A percentile compares a stretch with the other conserved stretches of the same genome.
These are phyloP conservation scores for Diphasiastrum complanatum DNA, from an alignment of 83 land plant species.

Conservation along the genomic window DNA sequence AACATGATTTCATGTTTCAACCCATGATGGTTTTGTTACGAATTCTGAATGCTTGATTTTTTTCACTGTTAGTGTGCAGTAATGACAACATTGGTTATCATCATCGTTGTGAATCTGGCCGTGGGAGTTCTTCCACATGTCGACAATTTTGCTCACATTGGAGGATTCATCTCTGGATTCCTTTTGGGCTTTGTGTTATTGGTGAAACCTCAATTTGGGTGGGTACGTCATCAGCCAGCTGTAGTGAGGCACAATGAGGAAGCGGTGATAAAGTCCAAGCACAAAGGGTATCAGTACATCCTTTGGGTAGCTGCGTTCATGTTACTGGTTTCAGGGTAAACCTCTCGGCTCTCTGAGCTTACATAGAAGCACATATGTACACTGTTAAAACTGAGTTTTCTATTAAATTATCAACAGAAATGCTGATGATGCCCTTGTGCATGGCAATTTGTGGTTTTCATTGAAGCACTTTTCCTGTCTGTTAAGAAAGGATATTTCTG, in stretches of 20 bases:
- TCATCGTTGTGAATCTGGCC: conserved; percentile 51
- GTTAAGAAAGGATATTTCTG: too few species aligned
- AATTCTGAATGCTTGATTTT: conserved; percentile 6
- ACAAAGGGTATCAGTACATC: conserved; percentile 40
- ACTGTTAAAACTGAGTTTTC: too few species aligned
- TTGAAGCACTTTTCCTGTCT: too few species aligned
- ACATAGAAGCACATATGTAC: too few species aligned
- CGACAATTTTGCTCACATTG: conserved; percentile 75
- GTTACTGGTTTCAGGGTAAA: conserved; percentile 45
- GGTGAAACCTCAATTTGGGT: conserved; percentile 55
- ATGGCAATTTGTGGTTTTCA: too few species aligned
- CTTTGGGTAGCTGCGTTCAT: conserved; percentile 36
- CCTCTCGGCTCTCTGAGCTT: too few species aligned
- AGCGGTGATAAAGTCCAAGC: conserved; percentile 32
- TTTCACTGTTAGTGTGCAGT: conserved; percentile 61
- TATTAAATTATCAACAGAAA: too few species aligned
- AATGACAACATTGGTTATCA: conserved; percentile 45
- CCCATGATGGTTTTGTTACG: not conserved
- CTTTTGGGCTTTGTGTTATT: conserved; percentile 59
- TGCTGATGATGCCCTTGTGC: too few species aligned
- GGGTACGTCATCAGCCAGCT: conserved; percentile 39
- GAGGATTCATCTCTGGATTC: conserved; percentile 71
- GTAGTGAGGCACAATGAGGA: conserved; percentile 11
- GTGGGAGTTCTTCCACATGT: conserved; percentile 69
- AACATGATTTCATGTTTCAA: too few species aligned